Evolutionary conservation across 2,329 filamentous ascomycete genomes (phyloP).

Genomic region (Trichoderma aggressivum): DNA sequence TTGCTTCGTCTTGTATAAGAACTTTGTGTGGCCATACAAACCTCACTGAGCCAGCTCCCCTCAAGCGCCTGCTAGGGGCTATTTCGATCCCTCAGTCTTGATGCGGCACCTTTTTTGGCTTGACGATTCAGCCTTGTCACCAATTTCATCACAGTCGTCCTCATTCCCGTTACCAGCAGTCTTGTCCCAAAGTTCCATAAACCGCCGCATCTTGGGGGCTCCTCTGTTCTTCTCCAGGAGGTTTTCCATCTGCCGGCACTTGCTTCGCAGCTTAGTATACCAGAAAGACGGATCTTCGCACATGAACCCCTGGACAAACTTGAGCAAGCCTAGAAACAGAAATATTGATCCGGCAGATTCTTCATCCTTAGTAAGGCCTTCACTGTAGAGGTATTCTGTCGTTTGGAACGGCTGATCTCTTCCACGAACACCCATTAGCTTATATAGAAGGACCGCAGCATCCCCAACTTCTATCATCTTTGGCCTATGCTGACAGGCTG

Average conservation of each 20-base stretch:
- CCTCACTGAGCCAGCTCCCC: not conserved
- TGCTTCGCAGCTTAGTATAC: no score
- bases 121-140: not conserved
- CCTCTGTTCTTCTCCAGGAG: not conserved
- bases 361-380: not conserved
- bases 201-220: not conserved
- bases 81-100: not conserved
- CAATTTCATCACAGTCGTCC: not conserved
- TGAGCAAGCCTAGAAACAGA: not conserved
- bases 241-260: not conserved
- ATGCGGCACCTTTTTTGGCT: not conserved
- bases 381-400: no score
- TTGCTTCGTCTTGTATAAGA: not conserved
- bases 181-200: not conserved
- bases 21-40: not conserved
- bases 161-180: not conserved
- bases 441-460: not conserved
- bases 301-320: no score
- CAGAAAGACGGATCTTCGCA: no score
- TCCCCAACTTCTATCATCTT: not conserved
- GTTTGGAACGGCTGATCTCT: not conserved
- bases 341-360: not conserved
- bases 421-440: not conserved
- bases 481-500: not conserved
- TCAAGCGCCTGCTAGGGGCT: not conserved